Conservation (phyloP, 164 flowering plant species). For the Macadamia tetraphylla region DNA sequence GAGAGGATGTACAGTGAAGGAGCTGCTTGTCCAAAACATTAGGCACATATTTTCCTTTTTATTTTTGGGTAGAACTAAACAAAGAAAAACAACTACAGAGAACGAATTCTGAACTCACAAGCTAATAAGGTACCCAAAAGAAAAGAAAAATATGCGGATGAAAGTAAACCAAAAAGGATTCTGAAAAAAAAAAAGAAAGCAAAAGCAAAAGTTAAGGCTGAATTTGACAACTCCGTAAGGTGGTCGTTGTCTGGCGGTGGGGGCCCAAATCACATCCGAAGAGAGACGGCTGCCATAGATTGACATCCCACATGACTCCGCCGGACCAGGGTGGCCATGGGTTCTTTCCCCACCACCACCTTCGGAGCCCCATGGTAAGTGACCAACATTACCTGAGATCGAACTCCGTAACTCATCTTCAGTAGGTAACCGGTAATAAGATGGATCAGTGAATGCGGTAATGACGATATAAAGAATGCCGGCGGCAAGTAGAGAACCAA, state of each 20-base stretch:
- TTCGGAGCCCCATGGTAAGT: slow-evolving; percentile 16
- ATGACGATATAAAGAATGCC: slow-evolving; percentile 49
- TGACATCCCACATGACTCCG: slow-evolving; percentile 36
- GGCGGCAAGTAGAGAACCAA: slow-evolving; percentile 45
- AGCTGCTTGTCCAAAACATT: no score
- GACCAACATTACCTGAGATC: slow-evolving; percentile 20
- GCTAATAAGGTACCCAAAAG: not conserved
- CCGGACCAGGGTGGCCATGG: slow-evolving; percentile 6
- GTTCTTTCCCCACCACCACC: slow-evolving; percentile 23
- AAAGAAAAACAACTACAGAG: not conserved
- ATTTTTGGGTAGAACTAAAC: no score
- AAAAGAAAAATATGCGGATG: no score
- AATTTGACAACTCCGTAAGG: slow-evolving; percentile 24
- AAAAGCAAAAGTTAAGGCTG: not conserved
- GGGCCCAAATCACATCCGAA: slow-evolving; percentile 67
- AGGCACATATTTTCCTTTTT: no score
- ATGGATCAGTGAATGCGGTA: slow-evolving; percentile 44
- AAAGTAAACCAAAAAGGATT: no score
- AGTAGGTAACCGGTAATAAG: slow-evolving; percentile 40
- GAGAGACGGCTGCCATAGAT: slow-evolving; percentile 45
- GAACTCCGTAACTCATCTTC: slow-evolving; percentile 27
- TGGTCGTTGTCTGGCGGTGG: slow-evolving; percentile 44
- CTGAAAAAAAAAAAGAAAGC: not conserved
- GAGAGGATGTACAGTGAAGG: no score
- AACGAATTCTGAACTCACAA: not conserved